phyloP scores from a whole-genome alignment of 1,139 yeast genomes.

The Candida gigantensis region DNA sequence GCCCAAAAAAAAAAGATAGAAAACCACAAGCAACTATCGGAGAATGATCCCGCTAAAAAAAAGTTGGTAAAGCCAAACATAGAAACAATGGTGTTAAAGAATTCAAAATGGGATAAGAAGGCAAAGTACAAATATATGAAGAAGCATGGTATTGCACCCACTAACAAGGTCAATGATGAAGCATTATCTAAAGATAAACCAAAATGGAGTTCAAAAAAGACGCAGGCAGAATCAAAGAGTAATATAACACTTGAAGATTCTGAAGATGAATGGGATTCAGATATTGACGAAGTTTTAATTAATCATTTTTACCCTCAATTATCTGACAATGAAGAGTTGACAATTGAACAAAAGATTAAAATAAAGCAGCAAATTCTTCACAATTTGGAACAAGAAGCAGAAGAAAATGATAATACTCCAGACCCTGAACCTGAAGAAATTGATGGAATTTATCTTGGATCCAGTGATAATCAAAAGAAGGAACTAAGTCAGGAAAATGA shows the following conservation, averaged over 20 bases:
- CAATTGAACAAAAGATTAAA: slow-evolving; percentile 38
- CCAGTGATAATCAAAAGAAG: slow-evolving; percentile 15
- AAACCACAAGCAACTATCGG: too few species aligned
- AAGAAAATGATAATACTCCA: slow-evolving; percentile 13
- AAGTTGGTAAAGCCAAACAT: too few species aligned
- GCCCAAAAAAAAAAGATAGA: too few species aligned
- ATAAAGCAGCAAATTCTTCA: slow-evolving; percentile 39
- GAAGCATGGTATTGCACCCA: slow-evolving; percentile 39
- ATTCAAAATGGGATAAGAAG: slow-evolving; percentile 48
- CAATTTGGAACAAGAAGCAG: slow-evolving; percentile 23
- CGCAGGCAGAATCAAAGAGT: slow-evolving; percentile 8
- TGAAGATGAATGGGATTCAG: slow-evolving; percentile 47
- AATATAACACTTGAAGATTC: slow-evolving; percentile 30
- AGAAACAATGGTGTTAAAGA: slow-evolving; percentile 51
- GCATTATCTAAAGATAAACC: slow-evolving; percentile 19
- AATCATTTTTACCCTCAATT: slow-evolving; percentile 45
- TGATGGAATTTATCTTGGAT: slow-evolving; percentile 44
- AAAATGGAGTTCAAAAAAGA: slow-evolving; percentile 40
- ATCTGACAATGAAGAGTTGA: slow-evolving; percentile 30
- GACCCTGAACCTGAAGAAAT: slow-evolving; percentile 15
- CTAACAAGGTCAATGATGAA: slow-evolving; percentile 8
- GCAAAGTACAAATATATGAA: slow-evolving; percentile 42
- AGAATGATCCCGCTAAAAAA: too few species aligned
- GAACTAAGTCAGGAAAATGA: slow-evolving; percentile 7
- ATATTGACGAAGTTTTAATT: slow-evolving; percentile 43